Evolutionary conservation across 805 yeast genomes (phyloP), one percentile per base, ranked within the genome.

Genomic region (Allodekkera sacchari): DNA sequence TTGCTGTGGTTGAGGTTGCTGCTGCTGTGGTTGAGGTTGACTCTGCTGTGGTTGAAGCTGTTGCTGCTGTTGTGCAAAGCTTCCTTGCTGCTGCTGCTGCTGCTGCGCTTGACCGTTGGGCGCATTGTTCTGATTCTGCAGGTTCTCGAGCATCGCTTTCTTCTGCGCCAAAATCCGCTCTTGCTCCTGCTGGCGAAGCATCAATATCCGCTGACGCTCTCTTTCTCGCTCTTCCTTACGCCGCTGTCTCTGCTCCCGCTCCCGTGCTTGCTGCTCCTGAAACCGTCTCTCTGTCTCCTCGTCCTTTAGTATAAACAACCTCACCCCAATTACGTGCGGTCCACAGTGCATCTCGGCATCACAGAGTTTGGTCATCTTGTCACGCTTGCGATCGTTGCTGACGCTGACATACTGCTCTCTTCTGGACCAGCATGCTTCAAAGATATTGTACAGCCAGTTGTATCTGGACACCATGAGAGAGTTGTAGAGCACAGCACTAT

Each of bases 291-390:
- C 84, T 16, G 70, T 64, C 24, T 74, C 71, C 24, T 84, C 94
- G 45, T 87, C 95, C 46, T 83, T 83, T 32, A 85, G 71, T n/a
- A 85, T 77, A 55, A 83, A 92, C 20, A 92, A 55, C 38, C 94
- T 62, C 2, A 81, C 68, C 24, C 77, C 84, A 56, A 84, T 84
- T 0, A 62, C 55, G 55, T 89, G 98, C 0, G 96, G 95, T 0
- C 96, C 97, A 15, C 81, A 65, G 8, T 65, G 62, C 57, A 87
- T 56, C 2, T 62, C 58, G 38, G 88, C 75, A 43, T 88, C 96
- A 43, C 89, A 74, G 35, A 92, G 60, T 50, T 85, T 87, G 37
- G 85, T 79, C 95, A 88, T 87, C 34, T 77, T 77, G 41, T 89
- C 96, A 45, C 94, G 56, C 45, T 59, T 68, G 25, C 58, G 55